phyloP scores from a whole-genome alignment of 164 flowering plant species.

The Tinospora cordifolia region DNA sequence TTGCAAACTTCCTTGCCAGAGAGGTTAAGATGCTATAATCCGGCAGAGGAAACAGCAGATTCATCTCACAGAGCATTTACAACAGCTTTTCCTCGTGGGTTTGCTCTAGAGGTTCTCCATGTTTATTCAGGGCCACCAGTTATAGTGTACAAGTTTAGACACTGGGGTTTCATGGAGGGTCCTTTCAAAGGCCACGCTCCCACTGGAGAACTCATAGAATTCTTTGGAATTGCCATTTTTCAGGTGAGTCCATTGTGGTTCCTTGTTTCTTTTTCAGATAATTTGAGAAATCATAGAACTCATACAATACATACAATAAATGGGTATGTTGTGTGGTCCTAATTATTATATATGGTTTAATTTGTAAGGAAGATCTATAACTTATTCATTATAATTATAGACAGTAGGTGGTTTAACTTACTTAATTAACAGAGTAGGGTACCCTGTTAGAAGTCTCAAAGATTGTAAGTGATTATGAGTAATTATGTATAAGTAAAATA shows the following conservation, averaged over 20 bases:
- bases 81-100: slow-evolving; percentile 60
- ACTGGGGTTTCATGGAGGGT: slow-evolving; percentile 83
- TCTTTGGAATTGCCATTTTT: slow-evolving; percentile 45
- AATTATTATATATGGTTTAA: neutral
- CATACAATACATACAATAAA: too few relatives aligned
- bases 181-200: slow-evolving; percentile 72
- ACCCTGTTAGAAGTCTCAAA: too few relatives aligned
- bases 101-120: slow-evolving; percentile 50
- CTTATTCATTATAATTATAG: too few relatives aligned
- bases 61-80: slow-evolving; percentile 35
- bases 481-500: too few relatives aligned
- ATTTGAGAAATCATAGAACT: too few relatives aligned
- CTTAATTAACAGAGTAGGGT: too few relatives aligned
- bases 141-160: slow-evolving; percentile 68
- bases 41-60: slow-evolving; percentile 26
- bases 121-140: slow-evolving; percentile 67
- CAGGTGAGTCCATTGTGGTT: slow-evolving; percentile 17
- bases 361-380: too few relatives aligned
- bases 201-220: slow-evolving; percentile 50
- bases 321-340: neutral
- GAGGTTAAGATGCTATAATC: slow-evolving; percentile 28
- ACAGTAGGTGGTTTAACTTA: too few relatives aligned
- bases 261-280: neutral
- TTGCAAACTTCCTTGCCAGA: slow-evolving; percentile 54
- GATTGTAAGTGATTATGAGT: too few relatives aligned